Evolutionary conservation across 2,329 filamentous ascomycete species (phyloP).

Genomic region (Ophiosphaerella korrae): DNA sequence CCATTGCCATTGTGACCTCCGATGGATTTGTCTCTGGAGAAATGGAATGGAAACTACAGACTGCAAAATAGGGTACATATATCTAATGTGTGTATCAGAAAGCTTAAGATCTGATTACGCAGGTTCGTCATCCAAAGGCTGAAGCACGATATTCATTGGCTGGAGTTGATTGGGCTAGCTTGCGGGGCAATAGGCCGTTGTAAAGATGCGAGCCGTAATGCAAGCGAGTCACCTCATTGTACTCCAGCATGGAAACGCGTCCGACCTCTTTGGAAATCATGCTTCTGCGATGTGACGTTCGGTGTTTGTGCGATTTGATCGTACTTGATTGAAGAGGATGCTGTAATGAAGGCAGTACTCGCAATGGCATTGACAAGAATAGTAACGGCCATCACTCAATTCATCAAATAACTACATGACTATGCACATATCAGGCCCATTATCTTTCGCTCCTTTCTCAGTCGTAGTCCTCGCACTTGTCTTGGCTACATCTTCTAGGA

Average conservation of each 20-base stretch:
- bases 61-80: too few species aligned
- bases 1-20: background rate
- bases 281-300: too few species aligned
- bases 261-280: too few species aligned
- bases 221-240: background rate
- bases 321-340: too few species aligned
- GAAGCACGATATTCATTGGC: constrained; percentile 17
- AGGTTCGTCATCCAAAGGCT: constrained; percentile 14
- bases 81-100: background rate
- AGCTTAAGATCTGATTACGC: constrained; percentile 6
- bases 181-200: background rate
- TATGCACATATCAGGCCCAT: constrained; percentile 35
- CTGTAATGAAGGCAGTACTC: too few species aligned
- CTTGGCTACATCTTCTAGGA: constrained; percentile 64
- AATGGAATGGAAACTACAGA: background rate
- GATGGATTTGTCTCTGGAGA: background rate
- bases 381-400: background rate
- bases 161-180: constrained; percentile 10
- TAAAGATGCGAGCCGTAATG: background rate
- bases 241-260: too few species aligned
- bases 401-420: constrained; percentile 8
- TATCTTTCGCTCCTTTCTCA: constrained; percentile 56
- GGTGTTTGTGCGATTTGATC: too few species aligned
- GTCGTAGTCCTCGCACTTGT: constrained; percentile 65
- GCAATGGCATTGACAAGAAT: too few species aligned